phyloP scores from a whole-genome alignment of 495 filamentous ascomycete species.

The Tuber calosporum region DNA sequence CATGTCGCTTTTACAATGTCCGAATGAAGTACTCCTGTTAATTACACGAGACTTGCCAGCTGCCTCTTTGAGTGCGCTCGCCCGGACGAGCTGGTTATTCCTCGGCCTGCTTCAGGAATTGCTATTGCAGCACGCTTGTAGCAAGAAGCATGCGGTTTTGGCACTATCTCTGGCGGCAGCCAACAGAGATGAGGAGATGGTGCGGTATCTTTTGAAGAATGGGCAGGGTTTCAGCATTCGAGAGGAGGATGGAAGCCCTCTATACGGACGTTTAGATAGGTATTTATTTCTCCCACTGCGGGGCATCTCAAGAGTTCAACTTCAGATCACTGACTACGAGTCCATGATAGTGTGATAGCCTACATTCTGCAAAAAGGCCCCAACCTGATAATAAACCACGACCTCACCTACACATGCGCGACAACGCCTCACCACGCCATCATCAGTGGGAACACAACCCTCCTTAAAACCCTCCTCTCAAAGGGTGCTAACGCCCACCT shows the following conservation, averaged over 20 bases:
- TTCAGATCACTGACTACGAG: background rate
- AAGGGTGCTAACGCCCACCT: background rate
- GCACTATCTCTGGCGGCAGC: background rate
- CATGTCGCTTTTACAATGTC: background rate
- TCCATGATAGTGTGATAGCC: background rate
- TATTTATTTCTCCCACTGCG: background rate
- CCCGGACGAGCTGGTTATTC: background rate
- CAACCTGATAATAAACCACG: background rate
- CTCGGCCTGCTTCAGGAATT: background rate
- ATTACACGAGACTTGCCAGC: background rate
- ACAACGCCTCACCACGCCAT: background rate
- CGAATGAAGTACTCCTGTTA: background rate
- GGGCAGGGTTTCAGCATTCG: background rate
- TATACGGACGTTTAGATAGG: background rate
- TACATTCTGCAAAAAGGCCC: slow-evolving; percentile 1
- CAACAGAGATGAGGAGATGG: background rate
- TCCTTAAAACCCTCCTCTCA: slow-evolving; percentile 4
- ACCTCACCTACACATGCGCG: background rate
- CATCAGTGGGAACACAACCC: background rate
- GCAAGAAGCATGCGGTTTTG: background rate
- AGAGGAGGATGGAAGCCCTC: background rate
- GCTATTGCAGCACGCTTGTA: background rate
- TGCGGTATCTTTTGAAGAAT: background rate
- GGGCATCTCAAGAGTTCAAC: background rate
- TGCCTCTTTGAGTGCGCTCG: background rate